Evolutionary conservation across 441 rosid genomes (phyloP).

Genomic region (Adansonia grandidieri): DNA sequence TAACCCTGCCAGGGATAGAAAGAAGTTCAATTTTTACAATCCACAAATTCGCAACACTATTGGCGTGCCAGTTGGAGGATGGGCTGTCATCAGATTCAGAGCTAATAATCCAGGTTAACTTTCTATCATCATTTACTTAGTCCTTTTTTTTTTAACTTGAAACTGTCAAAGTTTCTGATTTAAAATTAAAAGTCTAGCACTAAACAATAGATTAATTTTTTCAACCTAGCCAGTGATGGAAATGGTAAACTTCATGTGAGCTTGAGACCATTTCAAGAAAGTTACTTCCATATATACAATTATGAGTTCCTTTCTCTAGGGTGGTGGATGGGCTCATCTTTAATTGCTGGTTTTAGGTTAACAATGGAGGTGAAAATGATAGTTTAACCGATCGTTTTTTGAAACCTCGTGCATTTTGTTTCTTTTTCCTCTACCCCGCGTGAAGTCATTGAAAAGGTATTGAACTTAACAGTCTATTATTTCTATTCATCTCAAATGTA

Average conservation of each 20-base stretch:
- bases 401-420: too few relatives aligned
- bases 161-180: too few relatives aligned
- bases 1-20: conserved; percentile 44
- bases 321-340: too few relatives aligned
- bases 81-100: conserved; percentile 80
- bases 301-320: too few relatives aligned
- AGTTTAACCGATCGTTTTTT: too few relatives aligned
- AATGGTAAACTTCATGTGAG: not conserved
- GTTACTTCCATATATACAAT: not conserved
- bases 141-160: too few relatives aligned
- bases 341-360: too few relatives aligned
- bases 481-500: not conserved
- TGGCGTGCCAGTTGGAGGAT: conserved; percentile 82
- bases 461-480: not conserved
- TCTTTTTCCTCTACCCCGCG: not conserved
- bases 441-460: not conserved
- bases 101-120: conserved; percentile 79
- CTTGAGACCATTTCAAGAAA: not conserved
- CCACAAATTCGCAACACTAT: conserved; percentile 74
- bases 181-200: too few relatives aligned
- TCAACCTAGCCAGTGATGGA: not conserved
- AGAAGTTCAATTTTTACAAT: conserved; percentile 57
- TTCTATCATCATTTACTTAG: not conserved
- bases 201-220: too few relatives aligned
- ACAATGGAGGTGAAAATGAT: too few relatives aligned